A percentile compares a stretch with the other conserved stretches of the same genome.
These are phyloP conservation scores for Danielozyma ontarioensis DNA, from an alignment of 805 yeast genomes.

Conservation along the genomic window DNA sequence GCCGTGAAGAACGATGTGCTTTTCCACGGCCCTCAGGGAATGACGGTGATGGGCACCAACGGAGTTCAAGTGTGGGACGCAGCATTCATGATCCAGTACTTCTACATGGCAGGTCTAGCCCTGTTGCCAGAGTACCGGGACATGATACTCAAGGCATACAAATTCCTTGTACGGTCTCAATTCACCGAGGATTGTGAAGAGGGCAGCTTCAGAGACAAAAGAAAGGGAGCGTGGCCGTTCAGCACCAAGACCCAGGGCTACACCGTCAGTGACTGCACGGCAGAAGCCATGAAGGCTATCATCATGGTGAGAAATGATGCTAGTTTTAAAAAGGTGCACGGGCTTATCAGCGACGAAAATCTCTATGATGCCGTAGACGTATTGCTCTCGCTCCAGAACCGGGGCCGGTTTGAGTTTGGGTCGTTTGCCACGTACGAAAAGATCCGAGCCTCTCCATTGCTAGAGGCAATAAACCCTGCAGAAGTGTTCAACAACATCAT, in stretches of 20 bases:
- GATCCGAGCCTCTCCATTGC: slow-evolving; percentile 70
- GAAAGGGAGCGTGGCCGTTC: slow-evolving; percentile 94
- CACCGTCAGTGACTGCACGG: slow-evolving; percentile 94
- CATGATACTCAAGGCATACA: slow-evolving; percentile 59
- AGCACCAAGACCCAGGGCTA: slow-evolving; percentile 95
- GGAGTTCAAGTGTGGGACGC: slow-evolving; percentile 98
- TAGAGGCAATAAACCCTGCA: slow-evolving; percentile 88
- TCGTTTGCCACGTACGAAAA: slow-evolving; percentile 90
- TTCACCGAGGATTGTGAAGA: slow-evolving; percentile 73
- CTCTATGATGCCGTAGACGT: slow-evolving; percentile 72
- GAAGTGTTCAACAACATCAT: slow-evolving; percentile 97
- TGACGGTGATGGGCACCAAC: slow-evolving; percentile 94
- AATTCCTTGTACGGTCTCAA: slow-evolving; percentile 76
- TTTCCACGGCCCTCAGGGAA: slow-evolving; percentile 85
- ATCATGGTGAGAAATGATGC: slow-evolving; percentile 79
- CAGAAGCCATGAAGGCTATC: slow-evolving; percentile 90
- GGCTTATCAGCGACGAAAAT: slow-evolving; percentile 49
- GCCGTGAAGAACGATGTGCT: slow-evolving; percentile 68
- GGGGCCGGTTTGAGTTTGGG: slow-evolving; percentile 75
- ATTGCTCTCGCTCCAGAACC: slow-evolving; percentile 70
- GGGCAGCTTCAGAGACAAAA: slow-evolving; percentile 76
- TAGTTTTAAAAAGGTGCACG: slow-evolving; percentile 41
- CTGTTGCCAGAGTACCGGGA: slow-evolving; percentile 60
- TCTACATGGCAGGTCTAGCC: slow-evolving; percentile 73
- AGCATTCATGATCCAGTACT: slow-evolving; percentile 84